Conservation (phyloP, 257 asterid species). For the Penstemon eatonii region DNA sequence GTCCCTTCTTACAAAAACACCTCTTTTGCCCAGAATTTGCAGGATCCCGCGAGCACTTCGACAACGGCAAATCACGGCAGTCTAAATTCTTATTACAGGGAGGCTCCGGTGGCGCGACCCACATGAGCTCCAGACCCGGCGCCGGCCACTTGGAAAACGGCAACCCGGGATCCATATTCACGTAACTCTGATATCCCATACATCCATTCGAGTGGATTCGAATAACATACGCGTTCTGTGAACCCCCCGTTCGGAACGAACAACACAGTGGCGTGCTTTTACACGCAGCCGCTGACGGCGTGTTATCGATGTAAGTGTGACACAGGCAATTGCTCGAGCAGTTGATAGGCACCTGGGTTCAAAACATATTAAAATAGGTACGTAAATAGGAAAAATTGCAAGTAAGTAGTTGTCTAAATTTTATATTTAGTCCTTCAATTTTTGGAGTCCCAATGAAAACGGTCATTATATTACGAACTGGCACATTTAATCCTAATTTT, state of each 20-base stretch:
- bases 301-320: slow-evolving; percentile 40
- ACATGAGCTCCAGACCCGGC: slow-evolving; percentile 62
- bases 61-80: slow-evolving; percentile 48
- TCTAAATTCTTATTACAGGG: slow-evolving; percentile 37
- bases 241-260: slow-evolving; percentile 56
- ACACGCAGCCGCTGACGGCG: slow-evolving; percentile 43
- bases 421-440: too few species aligned
- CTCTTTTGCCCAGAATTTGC: slow-evolving; percentile 35
- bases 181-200: slow-evolving; percentile 65
- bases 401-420: too few species aligned
- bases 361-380: not conserved
- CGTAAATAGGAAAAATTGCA: too few species aligned
- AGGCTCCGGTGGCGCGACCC: slow-evolving; percentile 44
- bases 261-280: slow-evolving; percentile 41
- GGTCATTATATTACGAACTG: too few species aligned
- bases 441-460: too few species aligned
- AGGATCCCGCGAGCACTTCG: slow-evolving; percentile 50
- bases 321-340: slow-evolving; percentile 47
- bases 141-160: slow-evolving; percentile 55
- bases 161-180: slow-evolving; percentile 48
- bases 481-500: too few species aligned
- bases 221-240: slow-evolving; percentile 53
- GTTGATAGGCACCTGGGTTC: slow-evolving; percentile 39
- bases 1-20: slow-evolving; percentile 59
- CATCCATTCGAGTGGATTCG: slow-evolving; percentile 54